Evolutionary conservation across 129 eudicot species (phyloP).

Genomic region (Chrysanthemum seticuspe): DNA sequence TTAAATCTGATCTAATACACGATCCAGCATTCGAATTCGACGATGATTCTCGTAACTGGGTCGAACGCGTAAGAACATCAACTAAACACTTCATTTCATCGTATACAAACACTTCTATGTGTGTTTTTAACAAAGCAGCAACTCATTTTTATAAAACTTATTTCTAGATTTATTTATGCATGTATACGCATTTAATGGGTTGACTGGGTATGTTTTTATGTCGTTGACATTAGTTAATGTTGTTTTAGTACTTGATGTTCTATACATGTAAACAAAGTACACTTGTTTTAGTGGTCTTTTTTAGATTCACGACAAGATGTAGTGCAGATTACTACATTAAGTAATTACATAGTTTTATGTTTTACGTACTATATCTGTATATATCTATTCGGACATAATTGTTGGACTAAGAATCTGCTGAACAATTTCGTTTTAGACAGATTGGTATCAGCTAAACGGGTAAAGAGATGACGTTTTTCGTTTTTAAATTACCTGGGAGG

Average conservation of each 20-base stretch:
- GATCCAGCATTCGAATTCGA: no score
- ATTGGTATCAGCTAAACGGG: background rate
- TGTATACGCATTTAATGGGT: background rate
- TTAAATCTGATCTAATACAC: no score
- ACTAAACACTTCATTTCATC: no score
- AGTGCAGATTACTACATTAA: background rate
- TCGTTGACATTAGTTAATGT: background rate
- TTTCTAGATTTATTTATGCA: conserved; percentile 5
- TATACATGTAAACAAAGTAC: background rate
- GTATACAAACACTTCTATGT: no score
- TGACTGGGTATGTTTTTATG: background rate
- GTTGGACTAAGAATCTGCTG: background rate
- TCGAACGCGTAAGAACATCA: no score
- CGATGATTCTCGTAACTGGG: no score
- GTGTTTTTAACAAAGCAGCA: no score
- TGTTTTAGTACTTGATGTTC: background rate
- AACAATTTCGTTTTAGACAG: background rate
- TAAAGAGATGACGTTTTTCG: no score
- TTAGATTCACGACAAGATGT: background rate
- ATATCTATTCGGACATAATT: background rate
- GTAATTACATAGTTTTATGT: background rate
- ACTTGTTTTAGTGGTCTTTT: no score
- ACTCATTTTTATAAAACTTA: no score
- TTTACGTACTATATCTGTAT: background rate
- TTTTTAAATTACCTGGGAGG: no score